Percentiles rank a stretch among this genome's conserved stretches.
Evolutionary conservation across 352 stramenopile species (phyloP).

Genomic region (Thalassiosira tumida): DNA sequence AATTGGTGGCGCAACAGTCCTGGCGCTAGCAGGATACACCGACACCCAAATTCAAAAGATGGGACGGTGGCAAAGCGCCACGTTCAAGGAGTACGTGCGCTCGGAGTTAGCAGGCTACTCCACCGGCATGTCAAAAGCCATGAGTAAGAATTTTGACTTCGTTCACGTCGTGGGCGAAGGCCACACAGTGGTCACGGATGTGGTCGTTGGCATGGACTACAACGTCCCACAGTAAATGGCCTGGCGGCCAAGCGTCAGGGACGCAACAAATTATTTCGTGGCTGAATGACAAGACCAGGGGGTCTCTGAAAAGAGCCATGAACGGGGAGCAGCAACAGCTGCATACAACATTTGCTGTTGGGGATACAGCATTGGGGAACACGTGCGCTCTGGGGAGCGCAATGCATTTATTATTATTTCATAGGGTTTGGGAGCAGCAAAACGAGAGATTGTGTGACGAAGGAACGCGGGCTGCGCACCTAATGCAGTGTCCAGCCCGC

Average conservation of each 20-base stretch:
- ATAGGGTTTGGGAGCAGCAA: background rate
- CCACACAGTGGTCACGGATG: conserved; percentile 8
- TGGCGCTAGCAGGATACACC: background rate
- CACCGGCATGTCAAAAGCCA: background rate
- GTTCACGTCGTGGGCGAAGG: conserved; percentile 6
- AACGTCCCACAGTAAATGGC: background rate
- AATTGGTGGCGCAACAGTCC: background rate
- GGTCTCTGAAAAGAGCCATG: background rate
- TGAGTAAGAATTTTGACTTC: conserved; percentile 4
- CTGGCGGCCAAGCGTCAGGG: background rate
- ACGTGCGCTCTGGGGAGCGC: background rate
- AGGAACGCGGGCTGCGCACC: background rate
- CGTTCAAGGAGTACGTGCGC: conserved; percentile 33
- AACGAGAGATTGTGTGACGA: conserved; percentile 3
- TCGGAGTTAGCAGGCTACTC: background rate
- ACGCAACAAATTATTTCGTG: background rate
- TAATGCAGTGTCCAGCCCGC: conserved; percentile 5
- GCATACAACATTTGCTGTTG: background rate
- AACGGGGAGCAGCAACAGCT: background rate
- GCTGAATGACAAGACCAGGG: background rate
- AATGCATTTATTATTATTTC: background rate
- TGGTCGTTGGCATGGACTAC: conserved; percentile 19
- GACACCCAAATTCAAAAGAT: conserved; percentile 17
- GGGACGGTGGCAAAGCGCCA: background rate
- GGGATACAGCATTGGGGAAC: background rate